phyloP scores from a whole-genome alignment of 1,139 yeast species.

The Meyerozyma carpophila region DNA sequence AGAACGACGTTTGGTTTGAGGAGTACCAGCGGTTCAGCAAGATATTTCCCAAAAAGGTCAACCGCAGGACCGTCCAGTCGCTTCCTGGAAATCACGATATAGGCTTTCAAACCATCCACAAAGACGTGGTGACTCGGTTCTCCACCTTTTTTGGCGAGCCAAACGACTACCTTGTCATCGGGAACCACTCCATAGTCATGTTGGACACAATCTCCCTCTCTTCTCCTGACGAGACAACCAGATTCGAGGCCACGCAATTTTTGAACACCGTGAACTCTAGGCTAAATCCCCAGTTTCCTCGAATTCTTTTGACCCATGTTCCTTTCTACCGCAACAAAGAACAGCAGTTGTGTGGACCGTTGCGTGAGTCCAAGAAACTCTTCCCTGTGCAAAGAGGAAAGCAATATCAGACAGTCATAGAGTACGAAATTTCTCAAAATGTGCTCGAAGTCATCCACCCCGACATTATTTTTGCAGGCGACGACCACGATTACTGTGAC shows the following conservation, averaged over 20 bases:
- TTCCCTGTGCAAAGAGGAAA: constrained; percentile 70
- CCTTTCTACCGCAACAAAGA: constrained; percentile 62
- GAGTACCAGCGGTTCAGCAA: constrained; percentile 65
- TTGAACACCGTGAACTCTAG: constrained; percentile 16
- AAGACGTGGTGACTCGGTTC: constrained; percentile 56
- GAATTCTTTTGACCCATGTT: constrained; percentile 72
- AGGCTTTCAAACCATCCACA: constrained; percentile 72
- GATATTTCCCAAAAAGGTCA: constrained; percentile 51
- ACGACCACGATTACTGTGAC: constrained; percentile 94
- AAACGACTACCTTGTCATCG: constrained; percentile 49
- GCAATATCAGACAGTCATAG: constrained; percentile 76
- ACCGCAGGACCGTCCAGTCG: constrained; percentile 48
- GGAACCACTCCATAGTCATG: constrained; percentile 73
- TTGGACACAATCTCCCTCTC: constrained; percentile 81
- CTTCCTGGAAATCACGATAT: constrained; percentile 96
- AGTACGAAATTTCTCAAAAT: constrained; percentile 49
- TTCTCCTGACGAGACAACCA: constrained; percentile 23
- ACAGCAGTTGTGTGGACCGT: constrained; percentile 57
- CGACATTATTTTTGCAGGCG: constrained; percentile 74
- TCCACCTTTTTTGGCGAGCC: constrained; percentile 68
- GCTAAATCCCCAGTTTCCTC: constrained; percentile 41
- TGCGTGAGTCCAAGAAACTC: constrained; percentile 54
- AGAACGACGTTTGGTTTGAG: constrained; percentile 59
- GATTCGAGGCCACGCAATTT: constrained; percentile 20
- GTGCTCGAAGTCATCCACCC: constrained; percentile 60